A percentile compares a stretch with the other conserved stretches of the same genome.
Conservation (phyloP, 352 stramenopile species). For the Phytophthora megakarya region DNA sequence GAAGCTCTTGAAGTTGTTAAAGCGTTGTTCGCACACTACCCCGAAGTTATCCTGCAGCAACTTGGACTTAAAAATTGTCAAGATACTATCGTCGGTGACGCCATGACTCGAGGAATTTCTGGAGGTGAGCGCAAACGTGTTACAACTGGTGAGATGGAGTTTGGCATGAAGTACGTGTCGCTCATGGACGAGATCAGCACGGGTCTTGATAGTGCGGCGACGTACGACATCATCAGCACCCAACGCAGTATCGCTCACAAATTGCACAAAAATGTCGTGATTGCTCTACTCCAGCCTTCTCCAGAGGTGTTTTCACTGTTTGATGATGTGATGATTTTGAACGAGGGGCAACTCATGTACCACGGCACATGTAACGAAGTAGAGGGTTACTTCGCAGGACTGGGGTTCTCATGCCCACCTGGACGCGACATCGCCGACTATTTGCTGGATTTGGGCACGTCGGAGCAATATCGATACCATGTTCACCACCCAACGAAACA, state of each 20-base stretch:
- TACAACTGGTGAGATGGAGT: constrained; percentile 69
- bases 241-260: constrained; percentile 32
- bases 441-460: constrained; percentile 38
- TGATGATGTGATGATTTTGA: constrained; percentile 51
- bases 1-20: constrained; percentile 21
- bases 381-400: constrained; percentile 13
- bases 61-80: constrained; percentile 22
- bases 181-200: constrained; percentile 93
- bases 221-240: constrained; percentile 39
- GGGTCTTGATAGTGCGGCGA: constrained; percentile 82
- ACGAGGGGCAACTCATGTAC: constrained; percentile 40
- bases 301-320: constrained; percentile 93
- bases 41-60: constrained; percentile 43
- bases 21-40: constrained; percentile 27
- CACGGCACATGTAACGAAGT: constrained; percentile 13
- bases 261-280: constrained; percentile 44
- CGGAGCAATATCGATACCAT: constrained; percentile 23
- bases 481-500: constrained; percentile 5
- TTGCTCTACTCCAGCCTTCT: constrained; percentile 83
- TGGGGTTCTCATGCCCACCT: constrained; percentile 48
- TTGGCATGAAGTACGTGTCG: constrained; percentile 63
- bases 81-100: constrained; percentile 45
- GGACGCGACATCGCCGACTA: constrained; percentile 36
- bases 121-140: constrained; percentile 74
- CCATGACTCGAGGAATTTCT: constrained; percentile 56